These are phyloP conservation scores for Penicillium sp. DNA, from an alignment of 2,329 filamentous ascomycete genomes.

Conservation along the genomic window DNA sequence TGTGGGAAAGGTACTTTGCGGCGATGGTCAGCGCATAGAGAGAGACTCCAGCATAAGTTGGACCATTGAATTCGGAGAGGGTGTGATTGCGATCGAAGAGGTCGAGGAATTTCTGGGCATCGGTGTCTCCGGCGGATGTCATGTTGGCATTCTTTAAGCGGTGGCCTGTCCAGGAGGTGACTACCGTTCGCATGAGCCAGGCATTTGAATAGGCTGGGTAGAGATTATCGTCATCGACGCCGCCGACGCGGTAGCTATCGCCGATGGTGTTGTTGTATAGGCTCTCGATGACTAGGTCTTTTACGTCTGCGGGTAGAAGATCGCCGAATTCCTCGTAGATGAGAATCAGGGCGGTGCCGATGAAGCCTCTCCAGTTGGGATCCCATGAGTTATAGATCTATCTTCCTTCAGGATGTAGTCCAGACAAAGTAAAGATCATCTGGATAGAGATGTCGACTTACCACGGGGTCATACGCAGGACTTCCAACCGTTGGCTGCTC, in stretches of 20 bases:
- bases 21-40: conserved; percentile 65
- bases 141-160: conserved; percentile 63
- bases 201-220: conserved; percentile 68
- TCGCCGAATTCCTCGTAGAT: conserved; percentile 36
- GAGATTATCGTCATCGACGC: conserved; percentile 65
- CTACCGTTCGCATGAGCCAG: conserved; percentile 67
- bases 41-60: conserved; percentile 68
- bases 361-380: conserved; percentile 29
- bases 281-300: conserved; percentile 58
- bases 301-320: conserved; percentile 51
- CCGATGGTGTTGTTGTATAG: conserved; percentile 63
- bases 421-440: no score
- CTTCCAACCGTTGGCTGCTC: conserved; percentile 26
- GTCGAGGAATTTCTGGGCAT: conserved; percentile 62
- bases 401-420: not conserved
- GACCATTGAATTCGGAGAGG: conserved; percentile 67
- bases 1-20: conserved; percentile 63
- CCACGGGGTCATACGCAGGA: conserved; percentile 20
- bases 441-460: conserved; percentile 21
- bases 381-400: conserved; percentile 25
- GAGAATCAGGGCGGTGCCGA: conserved; percentile 29
- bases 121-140: conserved; percentile 62
- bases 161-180: conserved; percentile 64
- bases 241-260: conserved; percentile 67
- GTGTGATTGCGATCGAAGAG: conserved; percentile 64